Evolutionary conservation across 2,329 filamentous ascomycete species (phyloP), one percentile per base, ranked within the genome.

Genomic region (Alternaria brassicae): DNA sequence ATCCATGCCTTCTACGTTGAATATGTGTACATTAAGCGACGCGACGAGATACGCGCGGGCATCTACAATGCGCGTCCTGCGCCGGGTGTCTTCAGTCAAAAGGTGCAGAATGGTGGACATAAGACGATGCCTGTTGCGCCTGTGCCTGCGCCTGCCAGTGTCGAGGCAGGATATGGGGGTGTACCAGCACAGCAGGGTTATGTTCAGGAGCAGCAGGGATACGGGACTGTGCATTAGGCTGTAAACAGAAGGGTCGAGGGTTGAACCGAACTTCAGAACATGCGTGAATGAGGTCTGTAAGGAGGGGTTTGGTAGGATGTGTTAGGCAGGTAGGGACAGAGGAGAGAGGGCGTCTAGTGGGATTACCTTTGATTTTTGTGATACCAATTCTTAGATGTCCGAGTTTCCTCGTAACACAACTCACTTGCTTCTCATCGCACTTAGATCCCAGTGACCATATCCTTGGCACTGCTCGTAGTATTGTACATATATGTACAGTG

Each of bases 11-110:
- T 93, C 77, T 95, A 93, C 75, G 67, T 92, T 61, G 88, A 93
- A 78, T 96, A 93, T 75, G 83, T 96, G 62, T 96, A 93, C 81
- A 94, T 89, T 77, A 86, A 91, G 70, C 89, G 89, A 37, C 85
- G 84, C 53, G 88, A 91, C 67, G 85, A 88, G 73, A 83, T 84
- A 2, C 79, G 82, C 44, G 80, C 85, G 32, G 90, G 90, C 5
- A 81, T 82, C 10, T 82, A 83, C 59, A 80, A 83, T 19, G 80
- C 82, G 4, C 72, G 78, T 8, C 83, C 82, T 2, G 89, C 89
- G 1, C 87, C 90, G 0, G 89, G 89, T 27, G 85, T 93, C 17
- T 93, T 89, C 75, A 91, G 87, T 68, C 84, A 90, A 34, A 85
- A 86, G 34, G 86, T 93, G n/a, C 89, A 92, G 79, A 86, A 81